A percentile compares a stretch with the other conserved stretches of the same genome.
phyloP scores from a whole-genome alignment of 2,329 filamentous ascomycete species.

The Penicillium sp. region DNA sequence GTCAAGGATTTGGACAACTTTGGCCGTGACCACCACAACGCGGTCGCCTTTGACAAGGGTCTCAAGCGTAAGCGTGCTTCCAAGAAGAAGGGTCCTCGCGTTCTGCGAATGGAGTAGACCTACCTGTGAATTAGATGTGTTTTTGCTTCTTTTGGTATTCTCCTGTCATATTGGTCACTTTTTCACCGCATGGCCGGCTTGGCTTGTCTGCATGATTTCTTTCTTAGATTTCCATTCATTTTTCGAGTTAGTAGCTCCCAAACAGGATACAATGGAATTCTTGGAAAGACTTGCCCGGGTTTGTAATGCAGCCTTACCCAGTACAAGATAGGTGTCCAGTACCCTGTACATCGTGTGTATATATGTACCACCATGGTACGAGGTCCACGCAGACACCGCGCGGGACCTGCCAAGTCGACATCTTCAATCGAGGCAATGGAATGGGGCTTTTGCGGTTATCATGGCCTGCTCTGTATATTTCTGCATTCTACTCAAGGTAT shows the following conservation, averaged over 20 bases:
- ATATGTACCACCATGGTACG: too few species aligned
- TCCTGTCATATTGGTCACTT: slow-evolving; percentile 10
- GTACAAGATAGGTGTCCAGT: too few species aligned
- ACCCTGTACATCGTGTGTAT: too few species aligned
- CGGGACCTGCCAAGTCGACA: too few species aligned
- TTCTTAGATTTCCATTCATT: neutral
- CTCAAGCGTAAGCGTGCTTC: slow-evolving; percentile 56
- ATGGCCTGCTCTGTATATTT: too few species aligned
- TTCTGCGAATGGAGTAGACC: slow-evolving; percentile 49
- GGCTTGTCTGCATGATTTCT: slow-evolving; percentile 16
- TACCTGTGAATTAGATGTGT: slow-evolving; percentile 15
- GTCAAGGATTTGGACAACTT: slow-evolving; percentile 98
- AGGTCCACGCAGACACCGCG: too few species aligned
- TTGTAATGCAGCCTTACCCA: neutral
- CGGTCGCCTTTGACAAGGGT: slow-evolving; percentile 56
- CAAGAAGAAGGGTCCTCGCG: slow-evolving; percentile 49
- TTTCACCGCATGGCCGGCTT: slow-evolving; percentile 14
- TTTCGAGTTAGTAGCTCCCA: neutral
- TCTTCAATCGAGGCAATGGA: too few species aligned
- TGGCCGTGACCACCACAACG: slow-evolving; percentile 78
- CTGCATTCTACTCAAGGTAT: too few species aligned
- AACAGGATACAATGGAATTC: slow-evolving; percentile 1
- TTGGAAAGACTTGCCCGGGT: neutral
- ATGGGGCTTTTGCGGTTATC: too few species aligned
- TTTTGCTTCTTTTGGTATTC: slow-evolving; percentile 20